Conservation (phyloP, 192 early-diverging fungal genomes). For the Rhizophagus sp. region DNA sequence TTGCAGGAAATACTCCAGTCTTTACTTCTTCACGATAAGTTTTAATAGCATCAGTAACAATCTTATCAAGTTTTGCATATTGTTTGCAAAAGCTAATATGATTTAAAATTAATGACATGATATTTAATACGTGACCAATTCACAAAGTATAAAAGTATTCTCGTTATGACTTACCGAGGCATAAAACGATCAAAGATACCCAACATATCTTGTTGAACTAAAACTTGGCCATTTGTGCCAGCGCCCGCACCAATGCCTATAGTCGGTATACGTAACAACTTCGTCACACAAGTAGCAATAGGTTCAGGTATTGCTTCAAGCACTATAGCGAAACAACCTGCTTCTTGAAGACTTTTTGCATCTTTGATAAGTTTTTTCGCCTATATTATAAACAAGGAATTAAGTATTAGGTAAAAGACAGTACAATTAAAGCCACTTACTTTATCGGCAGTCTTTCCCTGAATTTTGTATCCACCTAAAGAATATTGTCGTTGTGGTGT, state of each 20-base stretch:
- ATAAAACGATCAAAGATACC: constrained; percentile 91
- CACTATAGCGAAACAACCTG: constrained; percentile 89
- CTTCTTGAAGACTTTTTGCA: constrained; percentile 85
- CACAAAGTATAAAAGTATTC: background rate
- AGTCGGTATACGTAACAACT: constrained; percentile 78
- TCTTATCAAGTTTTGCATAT: constrained; percentile 75
- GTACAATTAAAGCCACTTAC: constrained; percentile 31
- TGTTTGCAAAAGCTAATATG: constrained; percentile 79
- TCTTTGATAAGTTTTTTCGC: constrained; percentile 81
- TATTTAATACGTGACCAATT: background rate
- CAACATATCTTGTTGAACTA: constrained; percentile 89
- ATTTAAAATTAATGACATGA: background rate
- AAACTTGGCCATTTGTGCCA: constrained; percentile 88
- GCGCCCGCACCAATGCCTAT: constrained; percentile 97
- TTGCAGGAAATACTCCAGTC: constrained; percentile 72
- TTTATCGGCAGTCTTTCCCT: constrained; percentile 81
- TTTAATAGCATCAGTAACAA: constrained; percentile 70
- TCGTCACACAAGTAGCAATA: constrained; percentile 88
- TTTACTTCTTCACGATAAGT: constrained; percentile 81
- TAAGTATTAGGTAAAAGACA: background rate
- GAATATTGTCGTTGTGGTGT: constrained; percentile 90
- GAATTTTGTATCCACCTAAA: constrained; percentile 89
- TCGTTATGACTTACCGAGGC: constrained; percentile 64
- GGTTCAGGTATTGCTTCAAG: constrained; percentile 90
- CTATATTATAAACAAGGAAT: constrained; percentile 27